Evolutionary conservation across 2,329 filamentous ascomycete species (phyloP).

Genomic region (Aspergillus niger): DNA sequence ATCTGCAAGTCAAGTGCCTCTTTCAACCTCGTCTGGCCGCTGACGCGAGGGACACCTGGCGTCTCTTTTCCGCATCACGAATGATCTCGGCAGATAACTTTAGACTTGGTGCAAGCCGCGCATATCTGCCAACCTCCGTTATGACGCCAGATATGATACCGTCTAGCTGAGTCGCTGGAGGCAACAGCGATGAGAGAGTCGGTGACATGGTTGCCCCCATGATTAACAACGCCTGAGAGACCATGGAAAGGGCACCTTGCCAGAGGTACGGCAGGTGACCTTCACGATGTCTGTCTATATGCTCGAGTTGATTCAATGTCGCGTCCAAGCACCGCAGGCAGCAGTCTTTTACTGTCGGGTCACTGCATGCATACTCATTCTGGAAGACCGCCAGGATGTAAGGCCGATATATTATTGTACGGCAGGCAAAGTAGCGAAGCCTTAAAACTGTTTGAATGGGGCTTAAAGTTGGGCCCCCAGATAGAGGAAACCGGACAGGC

Average conservation of each 20-base stretch:
- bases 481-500: constrained; percentile 76
- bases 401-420: constrained; percentile 82
- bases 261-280: constrained; percentile 84
- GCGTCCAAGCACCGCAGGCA: constrained; percentile 82
- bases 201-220: constrained; percentile 85
- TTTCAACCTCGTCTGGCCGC: constrained; percentile 8
- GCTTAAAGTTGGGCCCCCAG: constrained; percentile 66
- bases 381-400: constrained; percentile 80
- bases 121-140: constrained; percentile 72
- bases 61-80: constrained; percentile 72
- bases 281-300: constrained; percentile 76
- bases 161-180: constrained; percentile 61
- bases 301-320: constrained; percentile 75
- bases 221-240: constrained; percentile 76
- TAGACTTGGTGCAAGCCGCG: constrained; percentile 73
- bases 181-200: constrained; percentile 67
- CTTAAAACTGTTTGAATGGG: constrained; percentile 78
- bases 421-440: constrained; percentile 79
- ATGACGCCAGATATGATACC: constrained; percentile 77
- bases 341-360: constrained; percentile 72
- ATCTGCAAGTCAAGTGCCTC: neutral
- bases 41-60: constrained; percentile 51
- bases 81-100: constrained; percentile 77
- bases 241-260: constrained; percentile 80
- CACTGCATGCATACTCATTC: constrained; percentile 71